Percentiles rank a stretch among this genome's conserved stretches.
Evolutionary conservation across 441 rosid genomes (phyloP).

Genomic region (Brassica hybrid): DNA sequence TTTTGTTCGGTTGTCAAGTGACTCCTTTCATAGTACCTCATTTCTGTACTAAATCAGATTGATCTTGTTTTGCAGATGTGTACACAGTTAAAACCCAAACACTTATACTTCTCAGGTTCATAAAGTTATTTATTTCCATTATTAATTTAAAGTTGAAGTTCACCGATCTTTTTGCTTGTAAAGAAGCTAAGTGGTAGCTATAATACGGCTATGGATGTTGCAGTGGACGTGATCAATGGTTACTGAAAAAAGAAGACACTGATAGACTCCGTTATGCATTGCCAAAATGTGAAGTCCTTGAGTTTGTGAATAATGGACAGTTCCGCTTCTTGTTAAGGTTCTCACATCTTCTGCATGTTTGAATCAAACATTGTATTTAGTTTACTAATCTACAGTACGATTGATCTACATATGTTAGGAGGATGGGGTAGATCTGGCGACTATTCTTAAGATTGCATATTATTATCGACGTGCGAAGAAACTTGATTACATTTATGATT

Average conservation of each 20-base stretch:
- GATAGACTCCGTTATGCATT: slow-evolving; percentile 41
- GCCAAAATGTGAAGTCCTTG: slow-evolving; percentile 47
- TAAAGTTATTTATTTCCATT: neutral
- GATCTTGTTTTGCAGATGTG: slow-evolving; percentile 29
- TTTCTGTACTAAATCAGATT: neutral
- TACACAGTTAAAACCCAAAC: slow-evolving; percentile 58
- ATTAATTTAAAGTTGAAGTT: neutral
- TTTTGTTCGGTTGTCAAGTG: too few species aligned
- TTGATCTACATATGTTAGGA: slow-evolving; percentile 50
- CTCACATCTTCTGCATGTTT: neutral
- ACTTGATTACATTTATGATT: slow-evolving; percentile 55
- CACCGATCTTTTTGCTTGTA: neutral
- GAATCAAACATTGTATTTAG: neutral
- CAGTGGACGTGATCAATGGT: slow-evolving; percentile 54
- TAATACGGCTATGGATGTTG: slow-evolving; percentile 16
- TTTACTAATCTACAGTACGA: neutral
- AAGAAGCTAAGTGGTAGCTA: neutral
- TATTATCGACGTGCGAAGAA: slow-evolving; percentile 62
- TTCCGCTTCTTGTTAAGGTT: slow-evolving; percentile 54
- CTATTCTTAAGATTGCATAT: slow-evolving; percentile 53
- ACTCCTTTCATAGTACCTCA: too few species aligned
- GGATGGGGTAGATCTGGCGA: slow-evolving; percentile 59
- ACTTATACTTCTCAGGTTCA: slow-evolving; percentile 48
- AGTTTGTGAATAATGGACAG: slow-evolving; percentile 47
- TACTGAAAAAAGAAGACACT: slow-evolving; percentile 52